These are phyloP conservation scores for Rhodotorula diobovata DNA, from an alignment of 768 basidiomycete species.

Conservation along the genomic window DNA sequence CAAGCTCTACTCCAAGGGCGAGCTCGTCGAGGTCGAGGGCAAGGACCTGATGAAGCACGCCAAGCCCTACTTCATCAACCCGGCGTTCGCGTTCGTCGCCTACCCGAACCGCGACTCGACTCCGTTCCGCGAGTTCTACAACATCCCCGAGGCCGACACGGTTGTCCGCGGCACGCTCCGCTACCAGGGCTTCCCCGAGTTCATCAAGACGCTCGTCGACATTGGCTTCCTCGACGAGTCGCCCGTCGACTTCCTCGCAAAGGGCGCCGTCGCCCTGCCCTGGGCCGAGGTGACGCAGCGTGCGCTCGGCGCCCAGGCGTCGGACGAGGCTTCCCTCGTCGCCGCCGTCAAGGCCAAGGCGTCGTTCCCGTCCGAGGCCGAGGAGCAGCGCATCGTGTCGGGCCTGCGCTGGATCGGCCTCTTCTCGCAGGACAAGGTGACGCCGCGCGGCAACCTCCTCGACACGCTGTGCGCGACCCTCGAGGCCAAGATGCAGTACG, in stretches of 20 bases:
- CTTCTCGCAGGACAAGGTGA: constrained; percentile 60
- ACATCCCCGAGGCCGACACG: constrained; percentile 88
- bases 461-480: constrained; percentile 88
- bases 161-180: constrained; percentile 87
- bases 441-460: constrained; percentile 66
- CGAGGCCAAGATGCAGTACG: constrained; percentile 88
- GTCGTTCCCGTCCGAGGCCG: constrained; percentile 65
- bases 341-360: constrained; percentile 65
- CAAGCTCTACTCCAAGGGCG: constrained; percentile 61
- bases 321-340: constrained; percentile 72
- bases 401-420: constrained; percentile 91
- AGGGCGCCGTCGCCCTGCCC: constrained; percentile 58
- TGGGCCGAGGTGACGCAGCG: constrained; percentile 81
- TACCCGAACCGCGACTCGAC: constrained; percentile 95
- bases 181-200: constrained; percentile 95
- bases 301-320: constrained; percentile 63
- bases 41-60: constrained; percentile 83
- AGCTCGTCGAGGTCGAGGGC: constrained; percentile 66
- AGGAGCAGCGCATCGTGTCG: constrained; percentile 71
- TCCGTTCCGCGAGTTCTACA: constrained; percentile 84
- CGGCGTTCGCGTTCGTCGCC: constrained; percentile 86
- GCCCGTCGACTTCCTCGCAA: constrained; percentile 67
- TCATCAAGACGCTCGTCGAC: constrained; percentile 78
- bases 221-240: constrained; percentile 77
- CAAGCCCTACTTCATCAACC: constrained; percentile 88